Base-by-base conservation (phyloP, 2,329 filamentous ascomycete species). In the Fusarium denticulatum region DNA sequence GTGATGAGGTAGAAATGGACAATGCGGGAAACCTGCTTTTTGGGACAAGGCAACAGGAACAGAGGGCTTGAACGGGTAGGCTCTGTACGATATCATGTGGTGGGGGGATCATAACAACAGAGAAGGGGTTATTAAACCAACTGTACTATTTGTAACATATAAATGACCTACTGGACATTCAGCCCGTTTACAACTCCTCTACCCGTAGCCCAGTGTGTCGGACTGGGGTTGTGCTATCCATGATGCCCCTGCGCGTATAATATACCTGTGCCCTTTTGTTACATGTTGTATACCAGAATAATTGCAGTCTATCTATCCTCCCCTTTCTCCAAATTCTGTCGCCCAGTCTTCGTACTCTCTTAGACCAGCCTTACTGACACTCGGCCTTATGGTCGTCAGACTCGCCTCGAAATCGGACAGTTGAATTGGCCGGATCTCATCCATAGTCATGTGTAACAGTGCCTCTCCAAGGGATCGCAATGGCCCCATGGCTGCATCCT, bases 401-500 rank as follows among this genome's bases (percentile, higher is more conserved):
- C 95, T 97, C 20, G 93, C 90, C 78, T 93, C 86, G 77, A 99
- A 99, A 81, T 99, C 96, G 43, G 87, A 81, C 62, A 97, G 89
- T 60, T 89, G 88, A 69, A 99, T 98, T 2, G 95, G 92, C 18
- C 95, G 88, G 75, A 99, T 98, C 76, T 98, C 91, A 69, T 99
- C 96, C 89, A 96, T 97, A 1, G 93, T 93, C 87, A 97, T 98
- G 74, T 94, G 91, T 39, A 99, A 86, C 36, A 99, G 85, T 45
- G 93, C 94, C 81, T 98, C 96, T 32, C 96, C 96, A 6, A 98
- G 86, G 60, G 94, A 96, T 37, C 96, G 90, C 18, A 99, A 85
- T 1, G 96, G 96, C 0, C 96, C 96, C 96, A 99, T 99, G 6
- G 96, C 96, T 14, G 96, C 96, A 80, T 99, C 96, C 83, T 99